Evolutionary conservation across 495 filamentous ascomycete species (phyloP), one percentile per base, ranked within the genome.

Genomic region (Hypoxylon perforatum): DNA sequence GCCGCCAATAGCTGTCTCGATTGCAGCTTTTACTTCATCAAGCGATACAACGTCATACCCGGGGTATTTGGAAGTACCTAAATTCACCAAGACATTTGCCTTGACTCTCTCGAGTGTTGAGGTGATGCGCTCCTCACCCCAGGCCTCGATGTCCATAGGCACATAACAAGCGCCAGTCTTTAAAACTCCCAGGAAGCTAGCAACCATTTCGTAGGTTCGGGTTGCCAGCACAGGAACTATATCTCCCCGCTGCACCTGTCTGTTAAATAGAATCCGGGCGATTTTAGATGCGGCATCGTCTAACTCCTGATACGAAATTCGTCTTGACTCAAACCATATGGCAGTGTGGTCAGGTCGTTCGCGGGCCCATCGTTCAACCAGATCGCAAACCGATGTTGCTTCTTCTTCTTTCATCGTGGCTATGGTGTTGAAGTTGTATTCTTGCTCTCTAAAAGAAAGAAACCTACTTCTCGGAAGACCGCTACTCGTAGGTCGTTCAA

Each of bases 141-240:
- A 76, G 25, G 58, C 54, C 14, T 58, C 60, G 19, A 60, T 45
- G 52, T 76, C 73, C 2, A 76, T 69, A 21, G 73, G 73, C 11
- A 72, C 71, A 54, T 63, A 76, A 52, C 65, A 70, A 3, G 69
- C 73, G 10, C 73, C 65, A 7, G 63, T 21, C 42, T 53, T 44
- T 4, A 74, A n/a, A 23, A 72, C 28, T 0, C 65, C 73, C 9
- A 73, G 18, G 33, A 70, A 48, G 19, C 44, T 42, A 3, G 60
- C 39, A 21, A 73, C 45, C 46, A 61, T 63, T 28, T 70, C 68
- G 2, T 53, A 19, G 45, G 50, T 59, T 51, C 57, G 50, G 1
- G 57, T 46, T 5, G 61, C 30, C 12, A 72, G 35, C 12, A 63
- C 51, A 2, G 60, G 60, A 21, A 63, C 23, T 35, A 38, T 38